Percentiles rank a stretch among this genome's conserved stretches.
Evolutionary conservation across 345 rosid species (phyloP).

Genomic region (Luvunga scandens): DNA sequence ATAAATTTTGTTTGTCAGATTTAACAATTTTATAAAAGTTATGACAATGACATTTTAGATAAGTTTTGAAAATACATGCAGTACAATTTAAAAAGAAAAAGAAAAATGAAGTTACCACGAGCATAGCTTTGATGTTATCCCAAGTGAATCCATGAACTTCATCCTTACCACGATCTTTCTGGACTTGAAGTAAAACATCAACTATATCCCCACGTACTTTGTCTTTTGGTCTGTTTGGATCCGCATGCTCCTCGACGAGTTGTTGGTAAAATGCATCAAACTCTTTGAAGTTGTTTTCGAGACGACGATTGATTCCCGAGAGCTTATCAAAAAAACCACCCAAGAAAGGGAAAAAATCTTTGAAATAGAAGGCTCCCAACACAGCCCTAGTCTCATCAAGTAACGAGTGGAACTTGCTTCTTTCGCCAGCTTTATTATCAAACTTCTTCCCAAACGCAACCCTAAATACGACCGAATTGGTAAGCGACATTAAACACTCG

Average conservation of each 20-base stretch:
- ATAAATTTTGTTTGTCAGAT: too few relatives aligned
- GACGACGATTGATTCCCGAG: conserved; percentile 22
- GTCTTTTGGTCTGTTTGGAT: conserved; percentile 2
- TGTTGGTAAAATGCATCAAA: conserved; percentile 41
- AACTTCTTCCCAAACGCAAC: conserved; percentile 28
- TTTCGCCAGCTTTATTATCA: conserved; percentile 10
- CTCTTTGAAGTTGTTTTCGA: conserved; percentile 12
- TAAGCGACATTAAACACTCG: conserved; percentile 6
- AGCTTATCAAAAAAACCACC: conserved; percentile 24
- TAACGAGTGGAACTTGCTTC: conserved; percentile 7
- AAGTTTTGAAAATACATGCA: too few relatives aligned
- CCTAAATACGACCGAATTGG: conserved; percentile 17
- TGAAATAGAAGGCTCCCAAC: conserved; percentile 17
- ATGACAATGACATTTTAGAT: too few relatives aligned
- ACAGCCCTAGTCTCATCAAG: conserved; percentile 26
- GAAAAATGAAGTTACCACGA: too few relatives aligned
- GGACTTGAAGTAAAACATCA: conserved; percentile 36
- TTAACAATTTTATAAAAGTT: too few relatives aligned
- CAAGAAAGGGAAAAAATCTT: conserved; percentile 27
- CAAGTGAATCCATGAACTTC: conserved; percentile 21
- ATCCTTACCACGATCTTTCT: conserved; percentile 18
- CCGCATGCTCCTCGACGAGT: conserved; percentile 39
- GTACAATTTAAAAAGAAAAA: too few relatives aligned
- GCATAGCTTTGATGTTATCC: conserved; percentile 53
- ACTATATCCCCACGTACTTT: conserved; percentile 31